phyloP scores from a whole-genome alignment of 768 basidiomycete genomes.

The Paxillus involutus region DNA sequence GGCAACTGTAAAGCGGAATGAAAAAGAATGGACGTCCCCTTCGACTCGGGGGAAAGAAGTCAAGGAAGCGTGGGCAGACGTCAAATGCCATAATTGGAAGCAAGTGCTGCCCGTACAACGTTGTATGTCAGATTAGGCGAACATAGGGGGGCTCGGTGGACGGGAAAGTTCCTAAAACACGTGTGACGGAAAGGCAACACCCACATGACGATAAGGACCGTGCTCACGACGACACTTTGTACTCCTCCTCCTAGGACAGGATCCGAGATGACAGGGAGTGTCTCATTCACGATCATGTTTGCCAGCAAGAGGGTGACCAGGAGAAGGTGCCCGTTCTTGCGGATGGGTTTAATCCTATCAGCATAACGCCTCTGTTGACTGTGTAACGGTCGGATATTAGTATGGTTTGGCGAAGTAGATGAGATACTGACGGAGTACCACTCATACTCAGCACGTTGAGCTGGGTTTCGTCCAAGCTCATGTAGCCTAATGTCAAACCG shows the following conservation, averaged over 20 bases:
- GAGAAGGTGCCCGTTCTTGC: constrained; percentile 78
- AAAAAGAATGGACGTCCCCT: not conserved
- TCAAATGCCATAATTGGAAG: not conserved
- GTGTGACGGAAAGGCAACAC: constrained; percentile 29
- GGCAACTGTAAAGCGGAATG: not conserved
- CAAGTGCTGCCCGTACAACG: not conserved
- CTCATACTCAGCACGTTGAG: constrained; percentile 83
- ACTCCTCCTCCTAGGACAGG: constrained; percentile 78
- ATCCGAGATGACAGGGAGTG: constrained; percentile 81
- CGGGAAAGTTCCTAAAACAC: not conserved
- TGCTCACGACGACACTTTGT: constrained; percentile 77
- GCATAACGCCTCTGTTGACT: constrained; percentile 82
- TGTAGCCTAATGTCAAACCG: constrained; percentile 89
- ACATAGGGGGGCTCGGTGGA: not conserved
- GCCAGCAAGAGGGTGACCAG: constrained; percentile 81
- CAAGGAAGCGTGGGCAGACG: not conserved
- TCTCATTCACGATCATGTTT: constrained; percentile 93
- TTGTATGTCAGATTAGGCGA: not conserved
- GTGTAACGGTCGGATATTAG: constrained; percentile 6
- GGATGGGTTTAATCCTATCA: constrained; percentile 82
- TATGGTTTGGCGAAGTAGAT: not conserved
- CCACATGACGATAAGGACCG: constrained; percentile 85
- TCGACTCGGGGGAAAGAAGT: not conserved
- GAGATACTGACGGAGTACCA: constrained; percentile 68
- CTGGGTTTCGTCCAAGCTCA: constrained; percentile 92